Percentiles rank a stretch among this genome's conserved stretches.
phyloP scores from a whole-genome alignment of 2,329 filamentous ascomycete species.

The Cercospora citrullina region DNA sequence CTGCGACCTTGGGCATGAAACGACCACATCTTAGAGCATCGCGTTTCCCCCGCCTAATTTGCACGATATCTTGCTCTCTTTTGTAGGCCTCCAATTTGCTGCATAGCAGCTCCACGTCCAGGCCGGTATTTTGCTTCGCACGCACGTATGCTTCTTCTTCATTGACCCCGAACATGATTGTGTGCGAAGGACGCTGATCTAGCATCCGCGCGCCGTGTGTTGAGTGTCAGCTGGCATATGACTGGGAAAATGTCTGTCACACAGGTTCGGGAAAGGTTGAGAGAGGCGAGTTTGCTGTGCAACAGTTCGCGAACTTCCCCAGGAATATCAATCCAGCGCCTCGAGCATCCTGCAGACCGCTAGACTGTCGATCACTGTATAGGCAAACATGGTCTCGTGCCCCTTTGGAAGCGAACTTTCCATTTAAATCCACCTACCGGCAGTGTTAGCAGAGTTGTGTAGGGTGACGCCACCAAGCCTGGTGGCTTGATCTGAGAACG shows the following conservation, averaged over 20 bases:
- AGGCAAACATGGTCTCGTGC: constrained; percentile 8
- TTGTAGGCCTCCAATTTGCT: constrained; percentile 26
- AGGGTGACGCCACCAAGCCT: background rate
- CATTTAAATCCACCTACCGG: constrained; percentile 1
- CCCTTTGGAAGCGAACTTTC: background rate
- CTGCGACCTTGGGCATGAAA: constrained; percentile 24
- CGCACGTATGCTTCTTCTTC: constrained; percentile 1
- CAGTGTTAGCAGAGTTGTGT: constrained; percentile 6
- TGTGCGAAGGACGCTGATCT: background rate
- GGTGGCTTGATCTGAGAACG: constrained; percentile 5
- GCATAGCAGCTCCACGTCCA: constrained; percentile 25
- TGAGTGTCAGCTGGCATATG: background rate
- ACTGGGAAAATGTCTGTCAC: background rate
- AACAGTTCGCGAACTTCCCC: background rate
- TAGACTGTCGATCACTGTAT: constrained; percentile 8
- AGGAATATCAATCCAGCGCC: background rate
- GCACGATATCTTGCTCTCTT: constrained; percentile 24
- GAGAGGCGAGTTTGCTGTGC: background rate
- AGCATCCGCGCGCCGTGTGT: background rate
- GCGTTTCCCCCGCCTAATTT: constrained; percentile 17
- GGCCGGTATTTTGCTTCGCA: background rate
- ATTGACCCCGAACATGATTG: background rate
- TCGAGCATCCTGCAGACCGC: constrained; percentile 5
- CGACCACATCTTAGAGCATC: constrained; percentile 14
- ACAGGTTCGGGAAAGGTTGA: background rate